Conservation (phyloP, 257 asterid species). For the Solanum chilense region DNA sequence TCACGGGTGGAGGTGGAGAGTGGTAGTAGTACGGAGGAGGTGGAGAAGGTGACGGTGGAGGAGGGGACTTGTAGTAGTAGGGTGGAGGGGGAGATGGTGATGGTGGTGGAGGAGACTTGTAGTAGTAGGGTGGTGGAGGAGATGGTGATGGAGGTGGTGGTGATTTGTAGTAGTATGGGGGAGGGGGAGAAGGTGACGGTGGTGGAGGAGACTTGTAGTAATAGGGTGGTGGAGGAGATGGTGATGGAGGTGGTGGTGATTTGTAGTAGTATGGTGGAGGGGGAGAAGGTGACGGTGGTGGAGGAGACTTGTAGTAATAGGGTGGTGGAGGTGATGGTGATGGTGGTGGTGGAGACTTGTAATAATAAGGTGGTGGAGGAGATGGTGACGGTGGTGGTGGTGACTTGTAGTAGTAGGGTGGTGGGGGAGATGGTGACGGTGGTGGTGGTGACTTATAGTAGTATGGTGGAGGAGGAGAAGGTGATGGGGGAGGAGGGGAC, state of each 20-base stretch:
- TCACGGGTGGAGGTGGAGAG: not conserved
- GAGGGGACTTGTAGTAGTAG: not conserved
- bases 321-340: not conserved
- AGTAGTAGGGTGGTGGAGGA: not conserved
- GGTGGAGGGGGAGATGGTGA: not conserved
- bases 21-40: not conserved
- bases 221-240: not conserved
- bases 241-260: not conserved
- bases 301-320: not conserved
- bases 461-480: not conserved
- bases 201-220: not conserved
- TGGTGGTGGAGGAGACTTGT: not conserved
- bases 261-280: not conserved
- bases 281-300: accelerated
- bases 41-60: not conserved
- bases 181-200: accelerated
- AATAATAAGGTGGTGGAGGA: accelerated
- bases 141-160: not conserved
- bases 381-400: accelerated
- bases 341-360: not conserved
- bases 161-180: not conserved
- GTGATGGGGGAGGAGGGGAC: not conserved
- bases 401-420: not conserved
- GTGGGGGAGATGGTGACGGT: not conserved
- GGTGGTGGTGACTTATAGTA: not conserved